These are phyloP conservation scores for Trypanosoma boissoni DNA, from an alignment of 208 protist species.

Conservation along the genomic window DNA sequence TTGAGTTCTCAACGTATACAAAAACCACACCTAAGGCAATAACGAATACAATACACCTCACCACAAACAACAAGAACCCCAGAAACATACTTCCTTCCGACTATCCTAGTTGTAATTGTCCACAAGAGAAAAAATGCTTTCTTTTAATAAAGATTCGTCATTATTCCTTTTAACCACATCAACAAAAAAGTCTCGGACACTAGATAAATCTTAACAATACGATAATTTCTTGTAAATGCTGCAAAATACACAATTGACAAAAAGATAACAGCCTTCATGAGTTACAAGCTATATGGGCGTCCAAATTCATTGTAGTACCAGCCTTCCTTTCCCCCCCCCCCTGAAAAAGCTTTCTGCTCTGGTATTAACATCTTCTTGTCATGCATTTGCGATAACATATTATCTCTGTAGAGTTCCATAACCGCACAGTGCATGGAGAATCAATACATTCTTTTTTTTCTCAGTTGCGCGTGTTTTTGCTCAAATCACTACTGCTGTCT, in stretches of 20 bases:
- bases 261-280: slow-evolving; percentile 96
- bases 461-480: too few species aligned
- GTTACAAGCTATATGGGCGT: slow-evolving; percentile 14
- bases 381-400: too few species aligned
- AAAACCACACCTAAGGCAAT: slow-evolving; percentile 59
- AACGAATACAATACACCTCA: slow-evolving; percentile 80
- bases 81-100: slow-evolving; percentile 91
- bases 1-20: too few species aligned
- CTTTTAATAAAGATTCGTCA: slow-evolving; percentile 72
- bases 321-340: too few species aligned
- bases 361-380: too few species aligned
- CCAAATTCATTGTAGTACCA: too few species aligned
- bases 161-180: slow-evolving; percentile 69
- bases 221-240: slow-evolving; percentile 93
- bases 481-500: too few species aligned
- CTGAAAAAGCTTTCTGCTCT: too few species aligned
- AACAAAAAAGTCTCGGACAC: slow-evolving; percentile 59
- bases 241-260: slow-evolving; percentile 89
- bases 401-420: too few species aligned
- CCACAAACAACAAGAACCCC: slow-evolving; percentile 84
- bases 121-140: slow-evolving; percentile 89
- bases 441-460: too few species aligned
- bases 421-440: too few species aligned
- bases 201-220: slow-evolving; percentile 57
- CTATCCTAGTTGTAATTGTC: slow-evolving; percentile 80